These are phyloP conservation scores for Pisolithus tinctorius DNA, from an alignment of 768 basidiomycete species.

Conservation along the genomic window DNA sequence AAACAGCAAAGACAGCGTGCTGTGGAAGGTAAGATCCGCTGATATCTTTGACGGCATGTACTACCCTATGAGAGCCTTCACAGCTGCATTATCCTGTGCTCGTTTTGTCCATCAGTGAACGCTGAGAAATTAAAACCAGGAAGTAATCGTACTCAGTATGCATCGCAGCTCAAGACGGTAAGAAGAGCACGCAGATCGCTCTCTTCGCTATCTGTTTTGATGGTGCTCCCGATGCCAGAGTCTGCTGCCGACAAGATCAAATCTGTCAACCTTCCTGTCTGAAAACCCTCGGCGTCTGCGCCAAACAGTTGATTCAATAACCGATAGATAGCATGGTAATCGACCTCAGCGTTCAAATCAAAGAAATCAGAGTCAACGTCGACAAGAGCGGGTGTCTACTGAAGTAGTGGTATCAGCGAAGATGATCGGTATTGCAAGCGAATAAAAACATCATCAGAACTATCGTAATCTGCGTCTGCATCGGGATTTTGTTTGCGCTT, in stretches of 20 bases:
- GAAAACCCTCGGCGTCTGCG: constrained; percentile 66
- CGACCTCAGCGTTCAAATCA: constrained; percentile 71
- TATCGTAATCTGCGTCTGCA: constrained; percentile 29
- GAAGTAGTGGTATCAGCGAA: constrained; percentile 7
- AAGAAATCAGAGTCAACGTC: constrained; percentile 76
- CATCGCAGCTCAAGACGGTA: constrained; percentile 73
- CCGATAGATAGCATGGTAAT: constrained; percentile 82
- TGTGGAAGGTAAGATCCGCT: constrained; percentile 41
- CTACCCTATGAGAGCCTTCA: constrained; percentile 63
- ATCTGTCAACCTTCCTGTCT: constrained; percentile 70
- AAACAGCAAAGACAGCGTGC: constrained; percentile 49
- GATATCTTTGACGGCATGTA: constrained; percentile 64
- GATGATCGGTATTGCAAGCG: constrained; percentile 12
- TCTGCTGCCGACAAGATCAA: constrained; percentile 75
- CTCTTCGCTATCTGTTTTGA: constrained; percentile 71
- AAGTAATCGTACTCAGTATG: constrained; percentile 45
- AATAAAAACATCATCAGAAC: constrained; percentile 32
- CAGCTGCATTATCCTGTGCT: constrained; percentile 60
- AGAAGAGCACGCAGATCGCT: constrained; percentile 82
- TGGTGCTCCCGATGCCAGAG: constrained; percentile 74
- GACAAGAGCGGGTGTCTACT: constrained; percentile 13
- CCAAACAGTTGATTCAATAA: constrained; percentile 61
- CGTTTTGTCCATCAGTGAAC: not conserved
- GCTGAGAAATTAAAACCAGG: not conserved
- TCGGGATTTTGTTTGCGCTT: constrained; percentile 43